phyloP scores from a whole-genome alignment of 345 rosid genomes.

The Cardamine occulta region DNA sequence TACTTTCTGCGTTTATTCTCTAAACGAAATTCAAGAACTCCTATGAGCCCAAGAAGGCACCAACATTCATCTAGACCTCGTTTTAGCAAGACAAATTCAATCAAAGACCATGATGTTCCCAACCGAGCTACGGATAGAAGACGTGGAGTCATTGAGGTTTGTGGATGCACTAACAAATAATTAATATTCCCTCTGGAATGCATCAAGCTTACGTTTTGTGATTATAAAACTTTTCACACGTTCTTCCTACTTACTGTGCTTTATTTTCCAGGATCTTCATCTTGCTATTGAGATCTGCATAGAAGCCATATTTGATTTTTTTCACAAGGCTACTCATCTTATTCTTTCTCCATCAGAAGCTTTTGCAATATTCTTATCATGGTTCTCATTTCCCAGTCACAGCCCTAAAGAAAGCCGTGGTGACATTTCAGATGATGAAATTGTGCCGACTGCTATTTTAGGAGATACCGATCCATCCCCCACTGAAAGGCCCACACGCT shows the following conservation, averaged over 20 bases:
- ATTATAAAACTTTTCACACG: background rate
- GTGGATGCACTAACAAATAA: slow-evolving; percentile 21
- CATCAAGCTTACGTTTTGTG: slow-evolving; percentile 6
- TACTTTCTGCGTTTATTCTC: slow-evolving; percentile 49
- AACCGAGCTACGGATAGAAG: slow-evolving; percentile 82
- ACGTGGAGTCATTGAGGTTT: slow-evolving; percentile 97
- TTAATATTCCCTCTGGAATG: background rate
- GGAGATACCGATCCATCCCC: slow-evolving; percentile 68
- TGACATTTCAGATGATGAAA: slow-evolving; percentile 43
- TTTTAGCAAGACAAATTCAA: slow-evolving; percentile 49
- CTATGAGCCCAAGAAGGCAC: slow-evolving; percentile 48
- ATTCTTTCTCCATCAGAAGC: slow-evolving; percentile 79
- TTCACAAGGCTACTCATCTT: slow-evolving; percentile 72
- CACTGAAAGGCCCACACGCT: slow-evolving; percentile 55
- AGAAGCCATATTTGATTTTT: slow-evolving; percentile 77
- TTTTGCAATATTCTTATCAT: slow-evolving; percentile 45
- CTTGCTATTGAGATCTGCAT: slow-evolving; percentile 84
- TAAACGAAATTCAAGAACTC: slow-evolving; percentile 44
- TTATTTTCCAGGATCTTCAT: slow-evolving; percentile 78
- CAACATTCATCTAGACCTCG: slow-evolving; percentile 46
- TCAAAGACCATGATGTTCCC: slow-evolving; percentile 70
- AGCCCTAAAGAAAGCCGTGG: slow-evolving; percentile 31
- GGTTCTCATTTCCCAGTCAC: slow-evolving; percentile 55
- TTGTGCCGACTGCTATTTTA: slow-evolving; percentile 58
- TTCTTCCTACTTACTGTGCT: slow-evolving; percentile 9